phyloP scores from a whole-genome alignment of 768 basidiomycete species.

The Mycena latifolia region DNA sequence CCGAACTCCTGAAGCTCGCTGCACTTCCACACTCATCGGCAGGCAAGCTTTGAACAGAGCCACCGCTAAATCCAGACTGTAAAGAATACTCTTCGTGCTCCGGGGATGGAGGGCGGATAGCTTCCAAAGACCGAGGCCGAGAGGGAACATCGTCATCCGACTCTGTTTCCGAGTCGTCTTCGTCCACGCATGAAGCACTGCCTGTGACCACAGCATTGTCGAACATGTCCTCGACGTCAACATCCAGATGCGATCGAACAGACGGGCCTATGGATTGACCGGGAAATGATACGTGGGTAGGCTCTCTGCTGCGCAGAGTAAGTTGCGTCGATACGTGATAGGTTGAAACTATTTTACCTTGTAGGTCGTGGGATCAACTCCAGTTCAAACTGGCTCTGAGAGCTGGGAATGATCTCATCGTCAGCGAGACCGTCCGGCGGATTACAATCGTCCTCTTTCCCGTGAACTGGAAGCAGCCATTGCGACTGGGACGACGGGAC shows the following conservation, averaged over 20 bases:
- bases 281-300: neutral
- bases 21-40: slow-evolving; percentile 3
- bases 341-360: slow-evolving; percentile 2
- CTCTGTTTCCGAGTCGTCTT: slow-evolving; percentile 50
- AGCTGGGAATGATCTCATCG: slow-evolving; percentile 56
- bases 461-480: slow-evolving; percentile 45
- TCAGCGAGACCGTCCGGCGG: neutral
- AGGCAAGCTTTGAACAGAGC: neutral
- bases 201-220: no score
- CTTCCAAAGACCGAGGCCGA: slow-evolving; percentile 11
- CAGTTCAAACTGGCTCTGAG: slow-evolving; percentile 57
- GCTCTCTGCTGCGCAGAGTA: slow-evolving; percentile 3
- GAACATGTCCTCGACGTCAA: slow-evolving; percentile 33
- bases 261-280: neutral
- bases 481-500: slow-evolving; percentile 48
- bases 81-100: slow-evolving; percentile 19
- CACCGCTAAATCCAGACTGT: neutral
- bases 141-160: slow-evolving; percentile 46
- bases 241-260: slow-evolving; percentile 5
- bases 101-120: slow-evolving; percentile 23
- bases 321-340: neutral
- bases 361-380: slow-evolving; percentile 41
- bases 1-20: slow-evolving; percentile 2
- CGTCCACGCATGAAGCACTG: neutral
- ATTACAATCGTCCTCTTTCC: slow-evolving; percentile 2